Percentiles rank a stretch among this genome's conserved stretches.
These are phyloP conservation scores for Achaetomiella virescens DNA, from an alignment of 495 filamentous ascomycete genomes.

Conservation along the genomic window DNA sequence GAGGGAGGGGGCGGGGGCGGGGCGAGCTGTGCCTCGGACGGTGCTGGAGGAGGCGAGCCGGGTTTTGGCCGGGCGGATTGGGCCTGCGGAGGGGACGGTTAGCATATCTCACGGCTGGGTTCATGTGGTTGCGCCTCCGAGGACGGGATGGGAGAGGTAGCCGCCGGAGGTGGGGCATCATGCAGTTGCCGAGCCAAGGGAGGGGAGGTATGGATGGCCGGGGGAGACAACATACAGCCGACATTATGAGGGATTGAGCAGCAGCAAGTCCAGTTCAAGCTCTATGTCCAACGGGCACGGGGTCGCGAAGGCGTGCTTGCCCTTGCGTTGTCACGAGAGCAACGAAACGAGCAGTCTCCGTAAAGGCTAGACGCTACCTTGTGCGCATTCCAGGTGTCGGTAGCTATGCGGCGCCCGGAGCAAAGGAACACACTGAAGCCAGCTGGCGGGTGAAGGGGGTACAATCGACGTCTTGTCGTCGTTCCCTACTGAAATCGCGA, in stretches of 20 bases:
- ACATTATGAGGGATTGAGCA: conserved; percentile 24
- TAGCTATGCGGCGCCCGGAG: background rate
- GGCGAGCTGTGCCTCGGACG: background rate
- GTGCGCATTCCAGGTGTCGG: conserved; percentile 7
- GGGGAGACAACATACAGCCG: conserved; percentile 24
- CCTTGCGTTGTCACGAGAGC: background rate
- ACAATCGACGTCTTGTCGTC: no score
- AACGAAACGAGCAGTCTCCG: background rate
- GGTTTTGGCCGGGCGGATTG: conserved; percentile 2
- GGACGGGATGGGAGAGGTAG: background rate
- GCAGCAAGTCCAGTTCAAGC: background rate
- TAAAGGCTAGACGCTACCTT: background rate
- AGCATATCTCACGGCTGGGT: background rate
- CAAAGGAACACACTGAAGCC: background rate
- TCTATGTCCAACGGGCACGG: background rate
- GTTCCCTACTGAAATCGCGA: no score
- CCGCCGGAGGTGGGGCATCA: background rate
- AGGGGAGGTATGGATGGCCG: no score
- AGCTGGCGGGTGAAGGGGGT: no score
- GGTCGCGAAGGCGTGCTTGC: background rate
- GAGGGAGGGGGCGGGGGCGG: conserved; percentile 10
- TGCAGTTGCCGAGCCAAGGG: background rate
- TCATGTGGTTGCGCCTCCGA: background rate
- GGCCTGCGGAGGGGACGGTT: background rate
- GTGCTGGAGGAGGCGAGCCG: background rate